Base-by-base conservation (phyloP, 768 basidiomycete genomes). In the Phylloporus arenicola region DNA sequence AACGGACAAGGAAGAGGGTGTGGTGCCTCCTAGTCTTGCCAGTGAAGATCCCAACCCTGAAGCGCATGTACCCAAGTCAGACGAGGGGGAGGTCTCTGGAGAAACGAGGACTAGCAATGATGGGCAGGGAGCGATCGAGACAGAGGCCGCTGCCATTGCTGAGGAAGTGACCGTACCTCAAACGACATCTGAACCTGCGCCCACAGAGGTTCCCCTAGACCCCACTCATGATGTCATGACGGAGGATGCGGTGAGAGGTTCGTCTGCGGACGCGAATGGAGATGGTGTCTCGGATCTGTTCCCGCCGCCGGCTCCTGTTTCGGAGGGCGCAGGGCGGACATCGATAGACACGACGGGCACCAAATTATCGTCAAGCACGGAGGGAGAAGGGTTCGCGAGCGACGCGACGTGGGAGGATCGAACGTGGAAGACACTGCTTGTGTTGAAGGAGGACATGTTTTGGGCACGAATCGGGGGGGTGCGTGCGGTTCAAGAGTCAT, bases 351-450 rank as follows among this genome's bases (percentile, higher is more conserved):
- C 64, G 5, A 50, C 51, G 25, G 55, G 58, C 31, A 65, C 63
- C 8, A 65, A 69, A 39, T 56, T 33, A 1, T 61, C 57, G 0
- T 63, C 65, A 24, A 54, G 42, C 16, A 51, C 44, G 4, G 67
- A 68, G 16, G 62, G 54, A 3, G 72, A 75, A 42, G 68, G 70
- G 25, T 88, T 78, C 52, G 74, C 88, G 24, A 78, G 82, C 13
- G 80, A 86, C 41, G 69, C 75, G 25, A 87, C 84, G 4, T 92
- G 91, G 90, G 90, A 92, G 65, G 90, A 92, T 63, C 75, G 82
- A 45, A 83, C 86, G 17, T 92, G 89, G 88, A 85, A 83, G 60
- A 86, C 90, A 68, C 64, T 93, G 17, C 74, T 81, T 16, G 75
- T 75, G 39, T 64, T 93, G 55, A 79, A 82, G 52, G 88, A 92